Evolutionary conservation across 768 basidiomycete species (phyloP).

Genomic region (Naganishia onofrii): DNA sequence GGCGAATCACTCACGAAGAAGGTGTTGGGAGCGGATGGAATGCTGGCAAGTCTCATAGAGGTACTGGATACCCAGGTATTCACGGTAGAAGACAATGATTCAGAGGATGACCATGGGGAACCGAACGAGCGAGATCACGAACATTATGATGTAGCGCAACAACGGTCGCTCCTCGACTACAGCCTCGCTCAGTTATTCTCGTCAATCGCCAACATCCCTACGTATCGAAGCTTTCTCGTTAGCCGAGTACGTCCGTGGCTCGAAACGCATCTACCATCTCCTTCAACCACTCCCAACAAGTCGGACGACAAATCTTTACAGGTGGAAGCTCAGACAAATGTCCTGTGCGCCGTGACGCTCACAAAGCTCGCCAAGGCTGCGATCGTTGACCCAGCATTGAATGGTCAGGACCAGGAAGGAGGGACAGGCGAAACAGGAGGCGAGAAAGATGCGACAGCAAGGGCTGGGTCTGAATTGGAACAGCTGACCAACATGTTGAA

Average conservation of each 20-base stretch:
- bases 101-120: not conserved
- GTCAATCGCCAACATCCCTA: constrained; percentile 14
- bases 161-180: constrained; percentile 10
- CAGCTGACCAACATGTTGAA: constrained; percentile 24
- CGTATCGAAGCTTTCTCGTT: constrained; percentile 9
- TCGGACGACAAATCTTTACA: not conserved
- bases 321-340: not conserved
- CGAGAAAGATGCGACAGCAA: not conserved
- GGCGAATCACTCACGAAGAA: not conserved
- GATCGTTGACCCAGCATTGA: constrained; percentile 9
- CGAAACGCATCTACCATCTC: not conserved
- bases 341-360: not conserved
- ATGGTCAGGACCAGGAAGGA: constrained; percentile 1
- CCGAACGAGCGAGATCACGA: not conserved
- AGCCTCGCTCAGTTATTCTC: constrained; percentile 20
- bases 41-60: constrained; percentile 13
- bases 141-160: not conserved
- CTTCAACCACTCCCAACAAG: not conserved
- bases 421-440: not conserved
- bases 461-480: constrained; percentile 7
- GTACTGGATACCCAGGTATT: constrained; percentile 7
- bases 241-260: constrained; percentile 9
- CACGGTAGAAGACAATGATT: not conserved
- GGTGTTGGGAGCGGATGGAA: constrained; percentile 16
- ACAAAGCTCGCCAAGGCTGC: constrained; percentile 21